These are phyloP conservation scores for Saururus chinensis DNA, from an alignment of 164 flowering plant genomes.

Conservation along the genomic window DNA sequence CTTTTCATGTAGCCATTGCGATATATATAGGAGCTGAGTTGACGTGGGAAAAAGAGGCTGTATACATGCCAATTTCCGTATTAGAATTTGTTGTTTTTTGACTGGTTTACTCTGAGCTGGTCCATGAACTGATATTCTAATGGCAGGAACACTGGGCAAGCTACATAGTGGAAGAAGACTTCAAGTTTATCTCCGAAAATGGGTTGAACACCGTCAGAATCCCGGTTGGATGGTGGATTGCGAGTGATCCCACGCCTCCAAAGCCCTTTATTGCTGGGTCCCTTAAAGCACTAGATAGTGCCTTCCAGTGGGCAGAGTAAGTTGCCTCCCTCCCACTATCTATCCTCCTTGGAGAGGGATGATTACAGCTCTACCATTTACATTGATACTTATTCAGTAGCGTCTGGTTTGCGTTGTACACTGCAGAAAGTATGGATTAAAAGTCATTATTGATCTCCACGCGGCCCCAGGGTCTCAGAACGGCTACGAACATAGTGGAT, in stretches of 20 bases:
- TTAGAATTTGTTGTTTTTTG: neutral
- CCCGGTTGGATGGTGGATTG: constrained; percentile 69
- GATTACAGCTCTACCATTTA: too few relatives aligned
- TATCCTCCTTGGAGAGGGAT: too few relatives aligned
- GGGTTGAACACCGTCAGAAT: constrained; percentile 45
- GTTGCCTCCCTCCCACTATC: neutral
- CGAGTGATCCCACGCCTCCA: constrained; percentile 40
- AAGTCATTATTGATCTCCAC: constrained; percentile 52
- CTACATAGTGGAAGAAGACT: constrained; percentile 38
- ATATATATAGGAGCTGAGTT: too few relatives aligned
- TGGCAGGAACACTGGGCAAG: constrained; percentile 41
- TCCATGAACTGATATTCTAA: neutral
- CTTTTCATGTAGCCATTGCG: neutral
- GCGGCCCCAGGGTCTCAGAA: constrained; percentile 69
- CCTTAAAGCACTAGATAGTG: constrained; percentile 36
- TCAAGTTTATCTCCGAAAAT: constrained; percentile 32
- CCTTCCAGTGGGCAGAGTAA: constrained; percentile 50
- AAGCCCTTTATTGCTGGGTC: constrained; percentile 49
- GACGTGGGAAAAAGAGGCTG: too few relatives aligned
- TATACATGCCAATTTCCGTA: too few relatives aligned
- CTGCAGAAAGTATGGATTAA: constrained; percentile 24
- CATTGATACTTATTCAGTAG: neutral
- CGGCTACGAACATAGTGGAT: constrained; percentile 47
- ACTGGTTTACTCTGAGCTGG: neutral
- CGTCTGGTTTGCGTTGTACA: neutral